These are phyloP conservation scores for Lactifluus piperatus DNA, from an alignment of 768 basidiomycete genomes.

Conservation along the genomic window DNA sequence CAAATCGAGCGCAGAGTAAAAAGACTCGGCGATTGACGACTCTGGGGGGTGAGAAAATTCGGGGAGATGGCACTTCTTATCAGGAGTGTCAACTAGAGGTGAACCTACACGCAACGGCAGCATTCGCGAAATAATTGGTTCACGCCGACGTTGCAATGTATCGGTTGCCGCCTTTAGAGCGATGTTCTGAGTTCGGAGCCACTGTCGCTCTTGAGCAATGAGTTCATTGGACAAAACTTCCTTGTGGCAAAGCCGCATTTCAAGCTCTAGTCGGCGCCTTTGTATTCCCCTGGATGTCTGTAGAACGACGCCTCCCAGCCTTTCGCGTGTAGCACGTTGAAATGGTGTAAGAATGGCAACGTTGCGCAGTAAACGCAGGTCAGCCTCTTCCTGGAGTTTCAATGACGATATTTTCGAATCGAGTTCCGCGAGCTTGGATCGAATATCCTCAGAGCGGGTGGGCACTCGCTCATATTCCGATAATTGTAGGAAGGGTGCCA, in stretches of 20 bases:
- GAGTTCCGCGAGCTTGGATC: conserved; percentile 55
- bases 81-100: conserved; percentile 17
- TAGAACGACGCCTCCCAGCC: conserved; percentile 54
- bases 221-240: conserved; percentile 69
- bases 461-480: conserved; percentile 28
- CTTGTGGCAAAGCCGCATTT: conserved; percentile 66
- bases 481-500: conserved; percentile 15
- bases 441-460: conserved; percentile 50
- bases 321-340: conserved; percentile 72
- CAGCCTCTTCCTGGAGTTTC: conserved; percentile 52
- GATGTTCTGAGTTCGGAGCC: conserved; percentile 56
- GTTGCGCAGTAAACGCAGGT: conserved; percentile 70
- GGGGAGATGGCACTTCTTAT: conserved; percentile 7
- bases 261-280: conserved; percentile 61
- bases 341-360: conserved; percentile 84
- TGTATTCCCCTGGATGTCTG: conserved; percentile 56
- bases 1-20: conserved; percentile 59
- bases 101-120: conserved; percentile 15
- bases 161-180: conserved; percentile 68
- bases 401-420: conserved; percentile 46
- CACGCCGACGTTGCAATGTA: conserved; percentile 42
- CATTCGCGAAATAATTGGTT: conserved; percentile 22
- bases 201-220: conserved; percentile 56
- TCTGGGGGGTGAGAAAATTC: conserved; percentile 27
- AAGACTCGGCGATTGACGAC: conserved; percentile 46